A percentile compares a stretch with the other conserved stretches of the same genome.
These are phyloP conservation scores for Lodderomyces pseudojiufengensis DNA, from an alignment of 1,139 yeast genomes.

Conservation along the genomic window DNA sequence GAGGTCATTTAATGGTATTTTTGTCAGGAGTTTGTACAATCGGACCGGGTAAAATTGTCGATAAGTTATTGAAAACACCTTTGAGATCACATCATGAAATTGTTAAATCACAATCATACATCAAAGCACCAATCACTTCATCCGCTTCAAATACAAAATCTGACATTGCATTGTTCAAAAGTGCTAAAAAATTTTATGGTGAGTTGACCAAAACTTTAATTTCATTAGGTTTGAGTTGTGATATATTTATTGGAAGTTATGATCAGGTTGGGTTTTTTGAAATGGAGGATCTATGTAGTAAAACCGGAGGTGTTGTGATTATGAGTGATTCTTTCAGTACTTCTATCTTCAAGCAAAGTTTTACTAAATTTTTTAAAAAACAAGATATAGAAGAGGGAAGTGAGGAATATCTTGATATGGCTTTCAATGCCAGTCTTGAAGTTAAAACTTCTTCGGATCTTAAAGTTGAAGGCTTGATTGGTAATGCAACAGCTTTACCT, in stretches of 20 bases:
- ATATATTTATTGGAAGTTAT: slow-evolving; percentile 59
- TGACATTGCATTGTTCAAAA: slow-evolving; percentile 28
- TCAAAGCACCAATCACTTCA: slow-evolving; percentile 19
- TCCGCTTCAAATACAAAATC: slow-evolving; percentile 23
- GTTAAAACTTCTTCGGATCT: slow-evolving; percentile 47
- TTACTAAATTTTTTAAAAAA: slow-evolving; percentile 47
- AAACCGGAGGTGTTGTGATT: slow-evolving; percentile 61
- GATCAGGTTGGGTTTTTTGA: slow-evolving; percentile 66
- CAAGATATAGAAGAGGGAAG: slow-evolving; percentile 22
- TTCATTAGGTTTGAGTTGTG: slow-evolving; percentile 49
- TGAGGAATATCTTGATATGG: slow-evolving; percentile 43
- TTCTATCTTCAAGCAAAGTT: slow-evolving; percentile 63
- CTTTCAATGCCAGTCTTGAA: slow-evolving; percentile 57
- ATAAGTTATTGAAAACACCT: slow-evolving; percentile 46
- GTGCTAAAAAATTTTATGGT: slow-evolving; percentile 43
- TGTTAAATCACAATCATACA: slow-evolving; percentile 37
- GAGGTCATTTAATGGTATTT: slow-evolving; percentile 60
- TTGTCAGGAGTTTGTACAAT: slow-evolving; percentile 56
- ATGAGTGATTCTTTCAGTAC: slow-evolving; percentile 64
- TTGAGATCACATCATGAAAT: slow-evolving; percentile 60
- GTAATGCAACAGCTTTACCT: slow-evolving; percentile 50
- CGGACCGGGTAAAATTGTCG: slow-evolving; percentile 57
- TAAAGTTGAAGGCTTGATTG: slow-evolving; percentile 55
- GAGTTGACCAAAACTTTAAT: slow-evolving; percentile 39
- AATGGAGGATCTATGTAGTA: slow-evolving; percentile 56